Evolutionary conservation across 2,329 filamentous ascomycete genomes (phyloP).

Genomic region (Hysterium pulicare): DNA sequence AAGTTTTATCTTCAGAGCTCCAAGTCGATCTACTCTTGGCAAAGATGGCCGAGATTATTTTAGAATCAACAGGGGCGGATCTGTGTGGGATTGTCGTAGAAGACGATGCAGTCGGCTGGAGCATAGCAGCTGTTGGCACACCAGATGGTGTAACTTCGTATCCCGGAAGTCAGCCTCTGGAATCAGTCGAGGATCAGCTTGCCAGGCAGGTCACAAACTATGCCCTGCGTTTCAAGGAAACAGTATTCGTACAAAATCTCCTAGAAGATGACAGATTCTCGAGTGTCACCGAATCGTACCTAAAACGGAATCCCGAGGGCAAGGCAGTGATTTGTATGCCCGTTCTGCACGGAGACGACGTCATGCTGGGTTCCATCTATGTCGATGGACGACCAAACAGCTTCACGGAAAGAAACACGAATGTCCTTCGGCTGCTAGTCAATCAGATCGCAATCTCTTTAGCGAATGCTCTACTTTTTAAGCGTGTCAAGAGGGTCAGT

Average conservation of each 20-base stretch:
- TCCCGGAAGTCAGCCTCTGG: conserved; percentile 61
- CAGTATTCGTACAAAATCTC: conserved; percentile 70
- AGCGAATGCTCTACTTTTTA: conserved; percentile 62
- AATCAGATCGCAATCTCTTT: conserved; percentile 70
- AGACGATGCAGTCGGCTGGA: conserved; percentile 64
- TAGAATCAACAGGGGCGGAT: conserved; percentile 73
- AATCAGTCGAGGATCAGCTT: conserved; percentile 62
- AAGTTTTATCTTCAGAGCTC: conserved; percentile 75
- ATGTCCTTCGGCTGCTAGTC: conserved; percentile 62
- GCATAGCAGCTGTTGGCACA: conserved; percentile 69
- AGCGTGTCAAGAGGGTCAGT: conserved; percentile 70
- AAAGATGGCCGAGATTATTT: conserved; percentile 77
- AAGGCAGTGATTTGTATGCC: conserved; percentile 77
- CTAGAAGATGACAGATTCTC: conserved; percentile 74
- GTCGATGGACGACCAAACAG: conserved; percentile 70
- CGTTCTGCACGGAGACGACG: conserved; percentile 68
- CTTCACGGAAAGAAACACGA: conserved; percentile 66
- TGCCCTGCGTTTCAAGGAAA: conserved; percentile 71
- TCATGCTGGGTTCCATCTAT: conserved; percentile 69
- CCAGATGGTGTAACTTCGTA: conserved; percentile 69
- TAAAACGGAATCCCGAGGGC: conserved; percentile 64
- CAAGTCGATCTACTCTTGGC: conserved; percentile 72
- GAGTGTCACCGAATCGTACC: conserved; percentile 68
- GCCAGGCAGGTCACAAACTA: conserved; percentile 75
- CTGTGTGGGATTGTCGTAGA: conserved; percentile 72